Evolutionary conservation across 2,329 filamentous ascomycete genomes (phyloP), one percentile per base, ranked within the genome.

Genomic region (Colletotrichum scovillei): DNA sequence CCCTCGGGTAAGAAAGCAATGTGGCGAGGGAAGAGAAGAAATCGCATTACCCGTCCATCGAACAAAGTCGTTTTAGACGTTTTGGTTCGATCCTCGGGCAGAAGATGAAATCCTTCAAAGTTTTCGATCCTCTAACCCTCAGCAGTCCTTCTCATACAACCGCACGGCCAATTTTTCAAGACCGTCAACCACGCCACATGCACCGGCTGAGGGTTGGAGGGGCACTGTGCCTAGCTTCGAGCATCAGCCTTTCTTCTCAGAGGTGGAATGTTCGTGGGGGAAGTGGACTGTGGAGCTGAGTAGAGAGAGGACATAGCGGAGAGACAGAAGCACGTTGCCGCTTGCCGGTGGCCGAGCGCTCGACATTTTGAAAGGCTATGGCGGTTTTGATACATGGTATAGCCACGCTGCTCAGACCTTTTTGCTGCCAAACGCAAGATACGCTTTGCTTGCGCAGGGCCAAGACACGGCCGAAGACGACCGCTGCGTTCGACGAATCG

Each of bases 81-180:
- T 73, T 73, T 73, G 67, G 32, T 62, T 73, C 59, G 67, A 73
- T 73, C 60, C 60, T 73, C 70, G 70, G 70, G 70, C 70, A 73
- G 70, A 60, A 62, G 32, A 22, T 70, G 70, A 70, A 73, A 73
- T 73, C 60, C 67, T 65, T 55, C 55, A 60, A 60, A 59, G 66
- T 60, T 52, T 63, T 49, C 42, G 42, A 19, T 19, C 14, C 32
- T 49, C 56, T 58, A 42, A 32, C 49, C 63, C 8, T 9, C 28
- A 19, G 42, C 24, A 7, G 26, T 26, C 14, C 38, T 63, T 55
- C 66, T 70, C 70, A 70, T 24, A 73, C 67, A 42, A 26, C 42
- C 67, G 70, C 70, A 73, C 70, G 70, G 66, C 28, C 58, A 67
- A 67, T 73, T 65, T 60, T 56, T 22, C 8, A 9, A 30, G 30